phyloP scores from a whole-genome alignment of 2,329 filamentous ascomycete genomes.

The Aspergillus ochraceus region DNA sequence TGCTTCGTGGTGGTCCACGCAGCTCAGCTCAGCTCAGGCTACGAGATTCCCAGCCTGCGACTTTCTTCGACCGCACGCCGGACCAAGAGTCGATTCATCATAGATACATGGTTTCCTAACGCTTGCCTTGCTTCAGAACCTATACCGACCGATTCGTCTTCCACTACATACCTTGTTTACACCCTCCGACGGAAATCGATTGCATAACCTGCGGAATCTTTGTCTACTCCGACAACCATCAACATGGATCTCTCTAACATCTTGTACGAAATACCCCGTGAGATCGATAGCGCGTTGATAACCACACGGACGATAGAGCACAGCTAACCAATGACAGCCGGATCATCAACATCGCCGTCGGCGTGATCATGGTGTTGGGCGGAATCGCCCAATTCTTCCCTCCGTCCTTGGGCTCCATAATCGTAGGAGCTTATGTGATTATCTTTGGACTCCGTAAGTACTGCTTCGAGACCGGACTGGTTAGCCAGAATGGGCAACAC shows the following conservation, averaged over 20 bases:
- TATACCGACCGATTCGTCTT: background rate
- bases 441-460: constrained; percentile 79
- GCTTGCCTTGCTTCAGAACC: background rate
- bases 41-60: constrained; percentile 7
- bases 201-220: background rate
- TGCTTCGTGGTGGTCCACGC: constrained; percentile 2
- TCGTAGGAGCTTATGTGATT: constrained; percentile 85
- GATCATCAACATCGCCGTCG: constrained; percentile 88
- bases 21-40: constrained; percentile 2
- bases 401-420: constrained; percentile 58
- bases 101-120: background rate
- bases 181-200: constrained; percentile 1
- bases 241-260: constrained; percentile 89
- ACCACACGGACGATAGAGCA: background rate
- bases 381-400: constrained; percentile 58
- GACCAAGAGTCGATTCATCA: background rate
- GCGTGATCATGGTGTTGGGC: constrained; percentile 82
- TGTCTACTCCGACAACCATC: constrained; percentile 9
- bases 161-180: background rate
- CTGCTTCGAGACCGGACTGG: background rate
- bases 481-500: background rate
- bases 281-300: constrained; percentile 12
- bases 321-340: constrained; percentile 59
- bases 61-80: background rate
- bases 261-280: constrained; percentile 65